Base-by-base conservation (phyloP, 768 basidiomycete genomes). In the Podaxis sp. region DNA sequence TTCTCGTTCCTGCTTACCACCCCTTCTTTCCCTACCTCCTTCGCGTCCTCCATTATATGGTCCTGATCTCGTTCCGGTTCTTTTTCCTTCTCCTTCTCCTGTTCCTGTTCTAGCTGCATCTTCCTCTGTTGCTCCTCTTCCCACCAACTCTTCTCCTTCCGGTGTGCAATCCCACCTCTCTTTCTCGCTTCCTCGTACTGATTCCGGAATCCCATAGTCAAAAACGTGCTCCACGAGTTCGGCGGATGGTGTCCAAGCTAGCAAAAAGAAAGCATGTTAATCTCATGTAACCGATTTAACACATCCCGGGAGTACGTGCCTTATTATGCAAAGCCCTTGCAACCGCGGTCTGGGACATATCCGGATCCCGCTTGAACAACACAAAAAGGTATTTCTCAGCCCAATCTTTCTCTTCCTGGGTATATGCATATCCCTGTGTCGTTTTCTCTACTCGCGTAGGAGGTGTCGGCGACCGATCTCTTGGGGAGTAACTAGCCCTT, bases 181-280 rank as follows among this genome's bases (percentile, higher is more conserved):
- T 85, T 84, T 57, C 80, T 76, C 57, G 81, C 70, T 4, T 72
- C 67, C n/a, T 84, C 85, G 11, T 88, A 63, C 44, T 78, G 72
- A 10, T 75, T 69, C 24, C 72, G 73, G 10, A 78, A 41, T 58
- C 71, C 69, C 56, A 63, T 64, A 33, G 65, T 49, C 20, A 85
- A 55, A 52, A 80, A 77, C n/a, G 67, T 69, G 36, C 58, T 66
- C 88, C 88, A 90, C 13, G 87, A 88, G 7, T 37, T 69, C 4
- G 66, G 12, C 2, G 78, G 67, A 69, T 90, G 90, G 65, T 86
- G 82, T 28, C 87, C 83, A 77, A 90, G 77, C 90, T 91, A 61
- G 11, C 48, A 51, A 58, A 56, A 56, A 38, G 8, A 56, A 38
- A 38, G 22, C 24, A 8, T 28, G 60, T 37, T 44, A 60, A 33